These are phyloP conservation scores for Begonia fuchsioides DNA, from an alignment of 306 rosid species.

Conservation along the genomic window DNA sequence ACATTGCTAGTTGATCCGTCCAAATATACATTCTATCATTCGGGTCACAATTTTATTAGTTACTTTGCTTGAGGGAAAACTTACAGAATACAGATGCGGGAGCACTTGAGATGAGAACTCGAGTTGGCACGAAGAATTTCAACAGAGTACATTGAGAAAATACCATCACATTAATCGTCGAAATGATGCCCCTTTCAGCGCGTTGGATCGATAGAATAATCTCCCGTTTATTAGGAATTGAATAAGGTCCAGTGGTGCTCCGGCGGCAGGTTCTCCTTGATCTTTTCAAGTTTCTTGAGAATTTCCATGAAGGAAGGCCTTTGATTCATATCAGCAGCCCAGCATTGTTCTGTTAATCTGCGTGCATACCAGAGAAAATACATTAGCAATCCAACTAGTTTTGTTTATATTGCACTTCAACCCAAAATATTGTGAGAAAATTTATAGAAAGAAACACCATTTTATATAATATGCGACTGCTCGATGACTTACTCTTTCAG, in stretches of 20 bases:
- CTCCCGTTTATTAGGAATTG: constrained; percentile 21
- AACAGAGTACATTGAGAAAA: background rate
- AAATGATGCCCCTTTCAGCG: constrained; percentile 12
- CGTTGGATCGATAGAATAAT: constrained; percentile 1
- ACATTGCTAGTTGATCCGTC: too few relatives aligned
- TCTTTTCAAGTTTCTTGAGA: constrained; percentile 64
- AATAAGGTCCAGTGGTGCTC: constrained; percentile 73
- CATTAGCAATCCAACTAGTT: background rate
- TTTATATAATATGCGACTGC: too few relatives aligned
- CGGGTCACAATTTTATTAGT: too few relatives aligned
- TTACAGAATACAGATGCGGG: too few relatives aligned
- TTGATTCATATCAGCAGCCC: constrained; percentile 55
- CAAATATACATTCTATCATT: too few relatives aligned
- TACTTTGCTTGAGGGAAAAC: too few relatives aligned
- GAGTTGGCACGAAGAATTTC: too few relatives aligned
- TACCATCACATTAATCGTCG: constrained; percentile 4
- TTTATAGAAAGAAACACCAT: too few relatives aligned
- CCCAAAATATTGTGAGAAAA: background rate
- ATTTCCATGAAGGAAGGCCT: constrained; percentile 81
- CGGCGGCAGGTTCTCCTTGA: constrained; percentile 47
- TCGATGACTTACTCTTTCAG: constrained; percentile 51
- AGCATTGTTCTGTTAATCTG: constrained; percentile 67
- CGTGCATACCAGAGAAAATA: constrained; percentile 4
- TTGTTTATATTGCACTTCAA: too few relatives aligned
- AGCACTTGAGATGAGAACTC: too few relatives aligned